phyloP scores from a whole-genome alignment of 2,329 filamentous ascomycete species.

The Fusarium clavum region DNA sequence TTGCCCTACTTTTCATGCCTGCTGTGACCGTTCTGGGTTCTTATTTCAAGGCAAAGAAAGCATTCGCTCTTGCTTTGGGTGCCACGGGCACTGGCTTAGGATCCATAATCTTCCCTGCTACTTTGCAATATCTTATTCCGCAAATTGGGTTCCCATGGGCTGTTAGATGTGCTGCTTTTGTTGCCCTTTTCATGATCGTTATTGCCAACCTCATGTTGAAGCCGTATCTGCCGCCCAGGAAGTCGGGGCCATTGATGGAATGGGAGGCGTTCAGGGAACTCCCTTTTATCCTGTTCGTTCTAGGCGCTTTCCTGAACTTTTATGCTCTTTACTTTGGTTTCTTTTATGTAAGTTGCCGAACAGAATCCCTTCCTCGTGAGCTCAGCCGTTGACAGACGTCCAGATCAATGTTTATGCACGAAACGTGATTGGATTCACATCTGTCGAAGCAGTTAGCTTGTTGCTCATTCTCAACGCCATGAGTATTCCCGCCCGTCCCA shows the following conservation, averaged over 20 bases:
- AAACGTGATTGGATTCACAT: constrained; percentile 54
- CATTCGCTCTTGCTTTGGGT: constrained; percentile 69
- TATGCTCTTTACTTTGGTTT: constrained; percentile 55
- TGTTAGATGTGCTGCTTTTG: constrained; percentile 72
- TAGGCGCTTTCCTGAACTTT: constrained; percentile 60
- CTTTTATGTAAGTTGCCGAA: constrained; percentile 57
- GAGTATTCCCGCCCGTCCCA: constrained; percentile 66
- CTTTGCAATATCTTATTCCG: constrained; percentile 68
- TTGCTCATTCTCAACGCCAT: constrained; percentile 75
- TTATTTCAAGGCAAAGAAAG: constrained; percentile 68
- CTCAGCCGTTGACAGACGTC: constrained; percentile 6
- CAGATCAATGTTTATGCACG: constrained; percentile 59
- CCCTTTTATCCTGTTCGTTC: constrained; percentile 64
- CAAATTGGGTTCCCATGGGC: constrained; percentile 72
- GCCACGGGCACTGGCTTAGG: constrained; percentile 69
- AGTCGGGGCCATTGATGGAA: constrained; percentile 64
- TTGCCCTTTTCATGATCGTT: constrained; percentile 62
- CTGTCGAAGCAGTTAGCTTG: constrained; percentile 65
- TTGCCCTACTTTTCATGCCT: constrained; percentile 69
- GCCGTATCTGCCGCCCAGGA: constrained; percentile 61
- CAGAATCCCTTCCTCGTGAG: constrained; percentile 39
- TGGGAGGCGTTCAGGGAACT: constrained; percentile 67
- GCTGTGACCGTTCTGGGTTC: constrained; percentile 70
- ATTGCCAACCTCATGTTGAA: constrained; percentile 55
- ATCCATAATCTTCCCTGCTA: constrained; percentile 66